These are phyloP conservation scores for Scleromitrula shiraiana DNA, from an alignment of 2,329 filamentous ascomycete species.

Conservation along the genomic window DNA sequence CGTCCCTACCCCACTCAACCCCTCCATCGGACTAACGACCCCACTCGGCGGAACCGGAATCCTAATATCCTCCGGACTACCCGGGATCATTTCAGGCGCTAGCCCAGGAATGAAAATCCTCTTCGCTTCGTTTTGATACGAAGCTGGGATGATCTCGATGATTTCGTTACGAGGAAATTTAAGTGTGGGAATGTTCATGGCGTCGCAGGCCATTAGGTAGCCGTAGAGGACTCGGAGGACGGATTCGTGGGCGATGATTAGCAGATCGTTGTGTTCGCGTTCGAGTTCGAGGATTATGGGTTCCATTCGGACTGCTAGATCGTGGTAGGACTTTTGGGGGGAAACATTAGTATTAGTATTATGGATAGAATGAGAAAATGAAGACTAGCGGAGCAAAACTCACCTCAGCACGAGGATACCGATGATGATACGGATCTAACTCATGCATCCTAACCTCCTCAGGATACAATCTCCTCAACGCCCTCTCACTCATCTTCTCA, in stretches of 20 bases:
- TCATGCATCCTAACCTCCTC: constrained; percentile 92
- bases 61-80: constrained; percentile 72
- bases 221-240: constrained; percentile 96
- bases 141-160: constrained; percentile 96
- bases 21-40: constrained; percentile 23
- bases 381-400: constrained; percentile 13
- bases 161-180: constrained; percentile 95
- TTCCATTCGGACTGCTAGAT: constrained; percentile 93
- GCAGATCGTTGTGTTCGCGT: constrained; percentile 91
- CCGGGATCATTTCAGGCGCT: constrained; percentile 57
- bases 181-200: constrained; percentile 84
- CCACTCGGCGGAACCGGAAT: constrained; percentile 63
- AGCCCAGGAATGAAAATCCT: constrained; percentile 75
- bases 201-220: constrained; percentile 97
- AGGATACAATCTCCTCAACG: constrained; percentile 74
- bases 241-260: constrained; percentile 96
- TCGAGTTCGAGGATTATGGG: constrained; percentile 97
- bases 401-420: constrained; percentile 90
- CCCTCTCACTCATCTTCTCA: constrained; percentile 81
- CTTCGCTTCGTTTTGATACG: constrained; percentile 93
- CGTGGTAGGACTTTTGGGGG: constrained; percentile 75
- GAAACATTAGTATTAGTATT: not conserved
- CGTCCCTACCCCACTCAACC: constrained; percentile 22
- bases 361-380: not conserved
- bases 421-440: constrained; percentile 90